phyloP scores from a whole-genome alignment of 352 stramenopile genomes.

The Phytopythium kandeliae region DNA sequence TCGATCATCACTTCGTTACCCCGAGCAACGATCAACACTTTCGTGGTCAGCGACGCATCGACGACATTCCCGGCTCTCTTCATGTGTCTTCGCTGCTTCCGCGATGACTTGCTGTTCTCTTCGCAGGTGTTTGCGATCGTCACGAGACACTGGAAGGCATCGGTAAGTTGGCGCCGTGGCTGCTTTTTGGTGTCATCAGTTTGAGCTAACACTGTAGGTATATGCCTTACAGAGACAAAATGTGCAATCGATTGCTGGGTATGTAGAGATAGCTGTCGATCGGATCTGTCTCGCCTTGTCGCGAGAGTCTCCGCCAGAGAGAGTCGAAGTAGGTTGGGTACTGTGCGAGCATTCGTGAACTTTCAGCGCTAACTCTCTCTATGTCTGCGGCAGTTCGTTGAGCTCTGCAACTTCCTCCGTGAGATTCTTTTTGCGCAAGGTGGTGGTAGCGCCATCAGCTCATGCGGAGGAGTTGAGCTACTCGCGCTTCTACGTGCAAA shows the following conservation, averaged over 20 bases:
- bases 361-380: not conserved
- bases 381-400: constrained; percentile 8
- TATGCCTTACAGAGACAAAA: not conserved
- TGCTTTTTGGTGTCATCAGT: not conserved
- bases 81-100: constrained; percentile 50
- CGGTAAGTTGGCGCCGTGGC: constrained; percentile 11
- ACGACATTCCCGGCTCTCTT: constrained; percentile 57
- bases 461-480: constrained; percentile 41
- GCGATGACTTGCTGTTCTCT: constrained; percentile 33
- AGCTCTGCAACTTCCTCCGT: constrained; percentile 60
- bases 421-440: constrained; percentile 45
- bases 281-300: constrained; percentile 24
- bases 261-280: constrained; percentile 55
- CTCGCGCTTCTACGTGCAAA: constrained; percentile 18
- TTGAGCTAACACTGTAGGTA: not conserved
- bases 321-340: constrained; percentile 10
- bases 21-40: constrained; percentile 29
- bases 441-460: constrained; percentile 37
- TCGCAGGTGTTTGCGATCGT: constrained; percentile 58
- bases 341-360: not conserved
- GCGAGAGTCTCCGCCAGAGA: constrained; percentile 8
- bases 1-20: constrained; percentile 38
- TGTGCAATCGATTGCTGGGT: constrained; percentile 40
- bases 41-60: constrained; percentile 40
- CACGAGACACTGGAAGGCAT: constrained; percentile 35